phyloP scores from a whole-genome alignment of 805 yeast species.

The Schwanniomyces sp. region DNA sequence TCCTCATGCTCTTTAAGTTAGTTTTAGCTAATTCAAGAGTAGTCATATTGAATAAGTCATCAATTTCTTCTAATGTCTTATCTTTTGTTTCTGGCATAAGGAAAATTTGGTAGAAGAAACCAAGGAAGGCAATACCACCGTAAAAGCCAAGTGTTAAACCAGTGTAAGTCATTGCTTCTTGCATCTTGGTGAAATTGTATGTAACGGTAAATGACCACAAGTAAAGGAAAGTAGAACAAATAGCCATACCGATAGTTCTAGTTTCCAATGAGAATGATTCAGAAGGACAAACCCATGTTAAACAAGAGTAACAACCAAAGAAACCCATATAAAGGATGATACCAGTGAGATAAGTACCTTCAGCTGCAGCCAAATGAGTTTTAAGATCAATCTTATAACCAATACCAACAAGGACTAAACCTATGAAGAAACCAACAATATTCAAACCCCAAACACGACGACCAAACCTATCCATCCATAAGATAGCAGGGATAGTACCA shows the following conservation, averaged over 20 bases:
- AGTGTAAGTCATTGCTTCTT: slow-evolving; percentile 55
- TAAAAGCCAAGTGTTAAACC: slow-evolving; percentile 67
- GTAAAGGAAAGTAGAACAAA: slow-evolving; percentile 54
- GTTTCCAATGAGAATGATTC: slow-evolving; percentile 61
- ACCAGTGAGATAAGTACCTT: slow-evolving; percentile 63
- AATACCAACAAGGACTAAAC: slow-evolving; percentile 58
- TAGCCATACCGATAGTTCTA: slow-evolving; percentile 66
- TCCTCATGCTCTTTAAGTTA: slow-evolving; percentile 32
- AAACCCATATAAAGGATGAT: slow-evolving; percentile 62
- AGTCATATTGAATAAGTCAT: slow-evolving; percentile 55
- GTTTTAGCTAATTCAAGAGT: slow-evolving; percentile 37
- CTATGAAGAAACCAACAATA: slow-evolving; percentile 57
- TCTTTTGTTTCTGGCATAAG: slow-evolving; percentile 75
- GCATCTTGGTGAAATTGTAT: slow-evolving; percentile 60
- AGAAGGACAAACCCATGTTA: slow-evolving; percentile 70
- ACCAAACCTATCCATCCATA: slow-evolving; percentile 58
- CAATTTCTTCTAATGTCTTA: slow-evolving; percentile 71
- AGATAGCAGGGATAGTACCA: slow-evolving; percentile 66
- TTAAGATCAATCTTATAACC: slow-evolving; percentile 47
- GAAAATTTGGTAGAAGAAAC: slow-evolving; percentile 50
- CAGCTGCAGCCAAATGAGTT: slow-evolving; percentile 45
- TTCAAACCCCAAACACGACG: slow-evolving; percentile 62
- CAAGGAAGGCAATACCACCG: slow-evolving; percentile 64
- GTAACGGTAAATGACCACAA: slow-evolving; percentile 65
- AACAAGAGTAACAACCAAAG: slow-evolving; percentile 65